Evolutionary conservation across 2,329 filamentous ascomycete species (phyloP), one percentile per base, ranked within the genome.

Genomic region (Pestalotiopsis sp.): DNA sequence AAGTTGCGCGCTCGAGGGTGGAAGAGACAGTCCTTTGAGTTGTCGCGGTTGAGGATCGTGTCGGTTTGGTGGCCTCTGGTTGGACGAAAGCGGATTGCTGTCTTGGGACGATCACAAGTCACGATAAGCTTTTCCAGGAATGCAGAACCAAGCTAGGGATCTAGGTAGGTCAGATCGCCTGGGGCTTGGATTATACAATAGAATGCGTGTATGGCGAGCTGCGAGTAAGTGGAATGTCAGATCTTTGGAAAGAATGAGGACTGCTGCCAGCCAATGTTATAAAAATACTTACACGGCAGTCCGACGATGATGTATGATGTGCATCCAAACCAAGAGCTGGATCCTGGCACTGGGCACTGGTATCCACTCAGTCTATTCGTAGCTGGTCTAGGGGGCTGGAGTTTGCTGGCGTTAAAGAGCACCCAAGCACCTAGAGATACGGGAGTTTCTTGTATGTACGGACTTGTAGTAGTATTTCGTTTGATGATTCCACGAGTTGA

Each of bases 21-120:
- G 64, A 68, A 52, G 66, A 36, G 66, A 70, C 45, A 41, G 61
- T 71, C 73, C 76, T 77, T 71, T 78, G 71, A 69, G 71, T 73
- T 71, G 71, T 69, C 70, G 49, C 70, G 66, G 67, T 67, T 70
- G 67, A 73, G 74, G 75, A 73, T 75, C 77, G 77, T 79, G 77
- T 74, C 57, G 71, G 67, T 69, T 75, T 67, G 70, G 70, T 59
- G 73, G 71, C 31, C 38, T 75, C 72, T 79, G 75, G 75, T 79
- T 79, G 77, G 77, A 75, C 68, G 68, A 72, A 70, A 72, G 60
- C 64, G 71, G 68, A 39, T 25, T 11, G 61, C n/a, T 23, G n/a
- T 45, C 61, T 59, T 59, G 57, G 39, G 61, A 20, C 14, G 25
- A 39, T 60, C 57, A 60, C 25, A 27, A 60, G 57, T 60, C 57